Evolutionary conservation across 345 rosid genomes (phyloP), one percentile per base, ranked within the genome.

Genomic region (Citrus australasica): DNA sequence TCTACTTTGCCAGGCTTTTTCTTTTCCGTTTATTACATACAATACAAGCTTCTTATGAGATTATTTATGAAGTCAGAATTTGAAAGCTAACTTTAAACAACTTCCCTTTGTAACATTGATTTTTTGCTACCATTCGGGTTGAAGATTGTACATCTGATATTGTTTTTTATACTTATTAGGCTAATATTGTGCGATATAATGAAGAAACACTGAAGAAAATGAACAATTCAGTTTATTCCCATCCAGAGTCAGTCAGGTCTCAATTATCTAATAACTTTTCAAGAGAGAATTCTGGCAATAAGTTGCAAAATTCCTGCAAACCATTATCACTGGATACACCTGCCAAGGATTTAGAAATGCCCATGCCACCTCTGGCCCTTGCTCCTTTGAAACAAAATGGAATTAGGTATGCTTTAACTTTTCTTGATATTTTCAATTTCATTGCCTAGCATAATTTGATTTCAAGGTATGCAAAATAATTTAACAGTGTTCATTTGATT

Each of bases 321-420:
- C 75, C 76, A 24, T 74, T 79, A 60, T 87, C 91, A 56, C 84
- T 81, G 42, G 82, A 83, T 84, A 71, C 89, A 46, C 84, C 86
- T 74, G 67, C 76, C 33, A 81, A 85, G 80, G 98, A 95, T 88
- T 79, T 88, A 72, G 98, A 92, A 83, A 87, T 95, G 94, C 98
- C 95, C 60, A 92, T 91, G 97, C 97, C 98, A 75, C 98, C 98
- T 78, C 73, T 87, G 77, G 86, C 95, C 64, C 90, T 95, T 78
- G 85, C 91, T 66, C 92, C 97, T 16, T 66, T 89, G 46, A 91
- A 76, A 75, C 79, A 86, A 63, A 81, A 87, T 74, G 95, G 77
- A 71, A 91, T 89, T 79, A 90, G 97, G 98, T 93, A 88, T n/a
- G 81, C 58, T 74, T 55, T 78, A 59, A 62, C 38, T 64, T 40